Evolutionary conservation across 169 alveolate genomes (phyloP).

Genomic region (Cryptosporidium parvum): DNA sequence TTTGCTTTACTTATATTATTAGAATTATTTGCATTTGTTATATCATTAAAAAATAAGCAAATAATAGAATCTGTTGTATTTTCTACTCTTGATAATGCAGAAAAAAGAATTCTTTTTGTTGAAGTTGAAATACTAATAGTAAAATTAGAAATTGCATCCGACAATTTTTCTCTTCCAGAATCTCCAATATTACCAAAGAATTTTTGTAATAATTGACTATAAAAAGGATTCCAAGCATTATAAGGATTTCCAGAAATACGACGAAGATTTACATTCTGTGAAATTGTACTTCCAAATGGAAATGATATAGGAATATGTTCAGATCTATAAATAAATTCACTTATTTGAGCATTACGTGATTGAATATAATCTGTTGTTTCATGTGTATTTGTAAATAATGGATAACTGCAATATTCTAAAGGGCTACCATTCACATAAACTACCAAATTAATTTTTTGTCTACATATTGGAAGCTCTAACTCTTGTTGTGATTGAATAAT

Average conservation of each 20-base stretch:
- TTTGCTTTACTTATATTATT: too few species aligned
- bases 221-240: constrained; percentile 69
- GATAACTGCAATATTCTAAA: constrained; percentile 49
- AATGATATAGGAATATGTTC: constrained; percentile 25
- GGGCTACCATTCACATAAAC: constrained; percentile 71
- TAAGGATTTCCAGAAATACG: constrained; percentile 50
- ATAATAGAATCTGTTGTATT: constrained; percentile 65
- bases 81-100: constrained; percentile 41
- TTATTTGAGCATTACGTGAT: constrained; percentile 46
- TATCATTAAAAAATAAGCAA: constrained; percentile 52
- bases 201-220: constrained; percentile 16
- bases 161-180: constrained; percentile 27
- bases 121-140: constrained; percentile 43
- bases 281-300: constrained; percentile 65
- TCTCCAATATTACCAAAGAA: constrained; percentile 20
- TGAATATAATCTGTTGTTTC: constrained; percentile 55
- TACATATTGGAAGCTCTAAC: constrained; percentile 61
- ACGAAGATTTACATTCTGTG: constrained; percentile 31
- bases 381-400: constrained; percentile 53
- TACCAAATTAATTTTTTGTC: constrained; percentile 40
- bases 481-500: constrained; percentile 73
- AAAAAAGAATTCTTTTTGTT: constrained; percentile 42
- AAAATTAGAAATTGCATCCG: constrained; percentile 9
- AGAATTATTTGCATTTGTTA: neutral
- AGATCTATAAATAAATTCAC: constrained; percentile 54